These are phyloP conservation scores for Crucibulum laeve DNA, from an alignment of 768 basidiomycete species.

Conservation along the genomic window DNA sequence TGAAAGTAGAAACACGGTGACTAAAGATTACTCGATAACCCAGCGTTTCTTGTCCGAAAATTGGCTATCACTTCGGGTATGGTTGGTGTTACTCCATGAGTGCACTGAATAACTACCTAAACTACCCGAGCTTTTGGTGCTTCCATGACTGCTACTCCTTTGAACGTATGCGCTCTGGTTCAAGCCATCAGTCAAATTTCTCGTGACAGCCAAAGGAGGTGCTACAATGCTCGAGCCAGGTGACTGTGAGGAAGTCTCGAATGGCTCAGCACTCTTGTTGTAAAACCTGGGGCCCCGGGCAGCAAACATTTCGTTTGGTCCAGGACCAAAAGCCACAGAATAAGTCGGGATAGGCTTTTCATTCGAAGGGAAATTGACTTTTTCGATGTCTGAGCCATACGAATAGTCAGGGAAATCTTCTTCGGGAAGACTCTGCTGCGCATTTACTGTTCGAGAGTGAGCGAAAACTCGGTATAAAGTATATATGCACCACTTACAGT, in stretches of 20 bases:
- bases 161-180: constrained; percentile 22
- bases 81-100: constrained; percentile 17
- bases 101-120: constrained; percentile 26
- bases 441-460: constrained; percentile 40
- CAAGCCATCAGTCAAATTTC: constrained; percentile 27
- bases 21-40: constrained; percentile 56
- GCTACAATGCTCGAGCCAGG: constrained; percentile 17
- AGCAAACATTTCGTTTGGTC: constrained; percentile 18
- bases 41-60: constrained; percentile 34
- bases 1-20: too few relatives aligned
- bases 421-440: constrained; percentile 43
- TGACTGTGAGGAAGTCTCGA: constrained; percentile 30
- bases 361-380: constrained; percentile 58
- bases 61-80: constrained; percentile 27
- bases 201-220: constrained; percentile 30
- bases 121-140: constrained; percentile 36
- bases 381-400: constrained; percentile 45
- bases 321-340: constrained; percentile 3
- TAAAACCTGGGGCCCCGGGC: constrained; percentile 44
- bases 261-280: constrained; percentile 33
- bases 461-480: neutral
- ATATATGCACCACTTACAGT: constrained; percentile 44
- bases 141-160: constrained; percentile 31
- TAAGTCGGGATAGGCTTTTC: constrained; percentile 53
- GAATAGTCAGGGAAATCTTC: constrained; percentile 17